Base-by-base conservation (phyloP, 371 early-diverging fungal species). In the Chytridium lagenaria region DNA sequence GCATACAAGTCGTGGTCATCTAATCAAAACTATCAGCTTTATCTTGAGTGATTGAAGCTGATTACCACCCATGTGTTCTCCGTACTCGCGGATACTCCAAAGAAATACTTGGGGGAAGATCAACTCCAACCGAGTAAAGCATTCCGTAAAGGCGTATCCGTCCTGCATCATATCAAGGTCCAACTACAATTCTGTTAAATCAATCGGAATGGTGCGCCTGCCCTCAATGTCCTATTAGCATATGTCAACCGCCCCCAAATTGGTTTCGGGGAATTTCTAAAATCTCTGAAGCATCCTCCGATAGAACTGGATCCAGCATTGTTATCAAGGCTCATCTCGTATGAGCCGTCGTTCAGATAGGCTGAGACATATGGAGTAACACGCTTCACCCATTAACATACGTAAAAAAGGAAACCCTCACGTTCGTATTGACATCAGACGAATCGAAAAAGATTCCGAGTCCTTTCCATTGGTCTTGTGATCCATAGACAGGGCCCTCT, bases 1-100 rank as follows among this genome's bases (percentile, higher is more conserved):
- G 90, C 84, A 23, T 86, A 78, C 37, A 94, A 69, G 76, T 93
- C 94, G 77, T 95, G 95, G 73, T 93, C 93, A 83, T 94, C 94
- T 84, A 64, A 37, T 31, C 66, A 3, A 15, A n/a, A 26, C 38
- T 52, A 16, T 37, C 31, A 34, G 23, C 28, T 16, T 63, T 19
- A n/a, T 34, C 16, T 38, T 0, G 49, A 10, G 16, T 52, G n/a
- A 10, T n/a, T 10, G 33, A 40, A 19, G 5, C 7, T 52, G n/a
- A 52, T 52, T 26, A 86, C 90, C 70, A 1, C 63, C 34, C 30
- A 33, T 30, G 59, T 77, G 75, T 38, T 68, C 22, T 68, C 78
- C 1, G 85, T 82, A 19, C 73, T 61, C 7, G 82, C 79, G 3
- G 91, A 88, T 12, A 93, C 33, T 40, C 95, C 95, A 88, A 95